Conservation (phyloP, 495 filamentous ascomycete genomes). For the Trichoderma orchidacearum region DNA sequence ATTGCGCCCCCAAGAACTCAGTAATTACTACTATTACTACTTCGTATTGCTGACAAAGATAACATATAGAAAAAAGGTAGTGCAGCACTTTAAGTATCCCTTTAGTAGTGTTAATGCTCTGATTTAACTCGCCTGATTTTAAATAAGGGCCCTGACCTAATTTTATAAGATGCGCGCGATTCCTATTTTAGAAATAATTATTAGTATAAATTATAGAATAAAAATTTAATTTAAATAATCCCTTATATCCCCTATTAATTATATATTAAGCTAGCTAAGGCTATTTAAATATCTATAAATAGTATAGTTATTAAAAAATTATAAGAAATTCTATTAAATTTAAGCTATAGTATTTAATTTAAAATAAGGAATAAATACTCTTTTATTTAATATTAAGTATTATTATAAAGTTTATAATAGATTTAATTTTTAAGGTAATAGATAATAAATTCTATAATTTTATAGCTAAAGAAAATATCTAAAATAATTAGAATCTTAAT, state of each 20-base stretch:
- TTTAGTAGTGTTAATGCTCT: no score
- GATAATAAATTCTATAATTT: not conserved
- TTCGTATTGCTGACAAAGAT: no score
- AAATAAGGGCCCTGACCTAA: no score
- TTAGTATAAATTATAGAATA: not conserved
- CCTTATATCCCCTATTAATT: not conserved
- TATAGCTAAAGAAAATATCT: no score
- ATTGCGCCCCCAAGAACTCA: no score
- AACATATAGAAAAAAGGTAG: no score
- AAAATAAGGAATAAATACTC: not conserved
- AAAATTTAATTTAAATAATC: no score
- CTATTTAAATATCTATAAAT: not conserved
- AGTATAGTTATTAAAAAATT: not conserved
- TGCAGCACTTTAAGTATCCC: no score
- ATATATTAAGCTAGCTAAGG: not conserved
- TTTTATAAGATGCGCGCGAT: no score
- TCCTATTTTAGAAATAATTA: not conserved
- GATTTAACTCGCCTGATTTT: no score
- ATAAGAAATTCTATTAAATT: not conserved
- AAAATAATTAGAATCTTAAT: not conserved
- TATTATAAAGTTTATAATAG: not conserved
- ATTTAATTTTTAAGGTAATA: not conserved
- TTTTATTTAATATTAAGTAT: not conserved
- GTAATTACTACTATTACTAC: no score
- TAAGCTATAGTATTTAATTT: not conserved